Conservation (phyloP, 768 basidiomycete genomes). For the Mycena leptocephala region DNA sequence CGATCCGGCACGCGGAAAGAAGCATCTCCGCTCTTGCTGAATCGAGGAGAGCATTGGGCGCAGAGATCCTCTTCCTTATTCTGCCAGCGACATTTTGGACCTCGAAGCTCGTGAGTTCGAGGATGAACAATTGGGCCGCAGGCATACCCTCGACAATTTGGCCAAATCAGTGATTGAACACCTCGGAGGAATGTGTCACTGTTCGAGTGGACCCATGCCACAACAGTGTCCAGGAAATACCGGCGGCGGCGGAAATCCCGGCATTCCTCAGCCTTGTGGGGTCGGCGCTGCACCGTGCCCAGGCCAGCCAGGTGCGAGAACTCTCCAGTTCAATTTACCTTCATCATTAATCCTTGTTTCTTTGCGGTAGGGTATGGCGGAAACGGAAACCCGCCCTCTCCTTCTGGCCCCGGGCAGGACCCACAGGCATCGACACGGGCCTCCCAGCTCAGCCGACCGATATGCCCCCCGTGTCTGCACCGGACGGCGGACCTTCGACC, state of each 20-base stretch:
- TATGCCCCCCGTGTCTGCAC: not conserved
- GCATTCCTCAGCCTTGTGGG: not conserved
- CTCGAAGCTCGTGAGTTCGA: not conserved
- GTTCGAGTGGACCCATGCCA: not conserved
- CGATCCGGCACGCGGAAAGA: not conserved
- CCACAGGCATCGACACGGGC: too few relatives aligned
- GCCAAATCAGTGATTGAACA: too few relatives aligned
- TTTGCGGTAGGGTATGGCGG: not conserved
- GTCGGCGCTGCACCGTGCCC: constrained; percentile 6
- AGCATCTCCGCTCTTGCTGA: not conserved
- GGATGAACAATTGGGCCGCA: not conserved
- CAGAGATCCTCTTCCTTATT: not conserved
- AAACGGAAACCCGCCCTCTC: too few relatives aligned
- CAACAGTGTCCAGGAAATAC: not conserved
- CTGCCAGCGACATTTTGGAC: not conserved
- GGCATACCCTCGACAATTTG: not conserved
- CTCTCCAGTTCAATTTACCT: not conserved
- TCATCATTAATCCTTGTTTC: not conserved
- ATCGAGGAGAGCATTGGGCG: not conserved
- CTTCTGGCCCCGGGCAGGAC: too few relatives aligned
- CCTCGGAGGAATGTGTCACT: constrained; percentile 5
- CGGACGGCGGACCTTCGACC: not conserved
- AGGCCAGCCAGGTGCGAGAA: constrained; percentile 18
- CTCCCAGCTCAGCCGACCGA: too few relatives aligned
- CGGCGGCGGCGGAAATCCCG: not conserved